A percentile compares a stretch with the other conserved stretches of the same genome.
These are phyloP conservation scores for rapeseed (Brassica napus) DNA, from an alignment of 345 rosid species.

Conservation along the genomic window Da-Ae NC_063439.1:3768001-3768500, in stretches of 20 bases:
- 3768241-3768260: slow-evolving; percentile 44
- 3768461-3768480: slow-evolving; percentile 38
- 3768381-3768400: slow-evolving; percentile 73
- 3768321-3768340: slow-evolving; percentile 97
- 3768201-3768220: slow-evolving; percentile 25
- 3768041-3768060: slow-evolving; percentile 3
- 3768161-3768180: not conserved
- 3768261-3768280: slow-evolving; percentile 31
- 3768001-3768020: not conserved
- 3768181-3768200: not conserved
- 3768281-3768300: slow-evolving; percentile 64
- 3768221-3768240: slow-evolving; percentile 50
- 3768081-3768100: not conserved
- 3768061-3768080: not conserved
- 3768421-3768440: slow-evolving; percentile 37
- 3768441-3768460: slow-evolving; percentile 37
- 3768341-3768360: slow-evolving; percentile 78
- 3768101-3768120: not conserved
- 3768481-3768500: slow-evolving; percentile 40
- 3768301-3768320: slow-evolving; percentile 79
- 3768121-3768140: not conserved
- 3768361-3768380: slow-evolving; percentile 92
- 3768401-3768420: slow-evolving; percentile 60
- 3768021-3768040: not conserved
- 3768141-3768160: not conserved